phyloP scores from a whole-genome alignment of 2,329 filamentous ascomycete genomes.

The Scortechinia acanthostroma region DNA sequence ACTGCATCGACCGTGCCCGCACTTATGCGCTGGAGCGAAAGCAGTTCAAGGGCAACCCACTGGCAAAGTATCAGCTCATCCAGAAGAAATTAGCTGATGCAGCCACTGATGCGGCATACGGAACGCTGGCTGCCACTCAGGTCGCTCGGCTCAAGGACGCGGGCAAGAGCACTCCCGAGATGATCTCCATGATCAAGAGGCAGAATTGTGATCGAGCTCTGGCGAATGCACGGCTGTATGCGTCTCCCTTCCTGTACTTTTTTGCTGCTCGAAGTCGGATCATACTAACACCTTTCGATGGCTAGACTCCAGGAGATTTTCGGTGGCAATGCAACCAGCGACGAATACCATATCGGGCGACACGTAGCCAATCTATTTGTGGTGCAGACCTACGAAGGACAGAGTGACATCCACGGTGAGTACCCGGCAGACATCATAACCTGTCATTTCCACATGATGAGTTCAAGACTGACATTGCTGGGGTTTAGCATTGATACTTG shows the following conservation, averaged over 20 bases:
- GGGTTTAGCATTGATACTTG: conserved; percentile 26
- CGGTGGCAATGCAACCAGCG: conserved; percentile 63
- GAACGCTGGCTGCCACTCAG: conserved; percentile 55
- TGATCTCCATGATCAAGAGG: conserved; percentile 69
- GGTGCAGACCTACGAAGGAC: conserved; percentile 66
- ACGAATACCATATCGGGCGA: conserved; percentile 64
- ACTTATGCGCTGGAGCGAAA: conserved; percentile 58
- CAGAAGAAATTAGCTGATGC: conserved; percentile 68
- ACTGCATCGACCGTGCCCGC: conserved; percentile 53
- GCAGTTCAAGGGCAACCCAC: conserved; percentile 65
- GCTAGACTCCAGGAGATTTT: conserved; percentile 60
- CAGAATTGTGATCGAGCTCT: conserved; percentile 66
- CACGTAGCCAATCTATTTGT: conserved; percentile 67
- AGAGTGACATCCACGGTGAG: conserved; percentile 56
- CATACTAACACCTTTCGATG: too few relatives aligned
- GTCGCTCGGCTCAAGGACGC: conserved; percentile 63
- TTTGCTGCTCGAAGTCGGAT: neutral
- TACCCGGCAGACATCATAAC: too few relatives aligned
- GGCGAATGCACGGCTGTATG: conserved; percentile 43
- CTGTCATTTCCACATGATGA: too few relatives aligned
- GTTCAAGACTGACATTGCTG: conserved; percentile 30
- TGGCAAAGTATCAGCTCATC: conserved; percentile 65
- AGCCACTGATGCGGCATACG: conserved; percentile 58
- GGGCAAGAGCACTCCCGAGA: conserved; percentile 58
- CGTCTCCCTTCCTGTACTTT: neutral